Evolutionary conservation across 495 filamentous ascomycete species (phyloP), one percentile per base, ranked within the genome.

Genomic region (Umbilicaria muhlenbergii): DNA sequence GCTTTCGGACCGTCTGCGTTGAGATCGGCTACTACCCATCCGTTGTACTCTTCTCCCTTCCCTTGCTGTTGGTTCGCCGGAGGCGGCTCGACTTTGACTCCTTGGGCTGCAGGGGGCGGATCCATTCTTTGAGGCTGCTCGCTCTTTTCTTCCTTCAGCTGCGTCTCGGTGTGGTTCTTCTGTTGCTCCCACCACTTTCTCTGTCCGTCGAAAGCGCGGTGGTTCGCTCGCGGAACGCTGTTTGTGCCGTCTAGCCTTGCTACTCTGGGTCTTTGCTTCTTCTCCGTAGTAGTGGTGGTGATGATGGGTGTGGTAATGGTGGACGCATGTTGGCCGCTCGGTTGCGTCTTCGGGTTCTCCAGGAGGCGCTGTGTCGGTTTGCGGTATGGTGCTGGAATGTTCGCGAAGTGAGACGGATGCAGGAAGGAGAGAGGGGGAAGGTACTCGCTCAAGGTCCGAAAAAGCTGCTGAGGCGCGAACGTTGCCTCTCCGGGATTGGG

Each of bases 231-330:
- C 38, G 41, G 45, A 16, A 49, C 21, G 36, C 31, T 19, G 11
- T 36, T 44, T 39, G 17, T 45, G 12, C 36, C 49, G 31, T 36
- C 36, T 11, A 28, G 40, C 36, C 45, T 51, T 15, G 42, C 39
- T 19, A 48, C 21, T 36, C 34, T 36, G 14, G 49, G 32, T 14
- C 36, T 48, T 13, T 24, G 31, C 31, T 45, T 16, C 34, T 24
- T 24, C 46, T 12, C 17, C 19, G 14, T 34, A 19, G 11, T 36
- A 11, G 34, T 18, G 33, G 15, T 41, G 43, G 36, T 51, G 46
- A 36, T 43, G 32, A 60, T 68, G 58, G 63, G 63, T 61, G 21
- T 24, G 43, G 59, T 70, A 64, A 59, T 67, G 60, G 63, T 70
- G 64, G 65, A 63, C 48, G 62, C 63, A 67, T 68, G 58, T 58